phyloP scores from a whole-genome alignment of 306 rosid species.

The Astragalus membranaceus region DNA sequence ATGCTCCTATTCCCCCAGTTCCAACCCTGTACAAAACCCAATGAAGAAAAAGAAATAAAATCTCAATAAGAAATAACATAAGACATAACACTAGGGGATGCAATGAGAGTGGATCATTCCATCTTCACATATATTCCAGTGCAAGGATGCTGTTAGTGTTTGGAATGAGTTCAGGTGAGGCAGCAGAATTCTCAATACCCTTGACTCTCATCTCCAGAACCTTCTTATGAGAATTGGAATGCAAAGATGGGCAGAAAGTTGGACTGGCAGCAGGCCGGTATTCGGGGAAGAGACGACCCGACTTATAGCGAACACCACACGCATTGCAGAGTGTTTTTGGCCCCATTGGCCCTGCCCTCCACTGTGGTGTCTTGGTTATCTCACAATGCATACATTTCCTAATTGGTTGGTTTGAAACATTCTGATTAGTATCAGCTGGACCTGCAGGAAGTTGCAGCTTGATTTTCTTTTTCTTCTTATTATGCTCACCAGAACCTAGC shows the following conservation, averaged over 20 bases:
- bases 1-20: slow-evolving; percentile 54
- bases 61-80: slow-evolving; percentile 44
- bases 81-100: slow-evolving; percentile 33
- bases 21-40: slow-evolving; percentile 89
- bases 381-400: slow-evolving; percentile 98
- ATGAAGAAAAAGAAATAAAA: slow-evolving; percentile 55
- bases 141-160: slow-evolving; percentile 59
- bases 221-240: slow-evolving; percentile 95
- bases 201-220: slow-evolving; percentile 84
- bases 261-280: slow-evolving; percentile 98
- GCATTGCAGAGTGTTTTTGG: slow-evolving; percentile 97
- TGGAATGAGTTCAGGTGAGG: slow-evolving; percentile 77
- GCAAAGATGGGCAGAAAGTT: slow-evolving; percentile 68
- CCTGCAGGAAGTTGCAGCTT: slow-evolving; percentile 39
- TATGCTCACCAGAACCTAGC: slow-evolving; percentile 25
- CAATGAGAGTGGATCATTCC: slow-evolving; percentile 15
- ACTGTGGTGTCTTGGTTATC: slow-evolving; percentile 93
- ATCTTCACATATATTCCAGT: slow-evolving; percentile 64
- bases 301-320: slow-evolving; percentile 89
- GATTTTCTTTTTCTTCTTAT: slow-evolving; percentile 53
- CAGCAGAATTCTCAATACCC: slow-evolving; percentile 22
- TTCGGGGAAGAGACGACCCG: slow-evolving; percentile 90
- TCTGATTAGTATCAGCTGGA: slow-evolving; percentile 44
- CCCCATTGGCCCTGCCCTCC: slow-evolving; percentile 99
- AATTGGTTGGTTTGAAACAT: slow-evolving; percentile 30